Evolutionary conservation across 2,329 filamentous ascomycete species (phyloP).

Genomic region (Aspergillus pseudoviridinutans): DNA sequence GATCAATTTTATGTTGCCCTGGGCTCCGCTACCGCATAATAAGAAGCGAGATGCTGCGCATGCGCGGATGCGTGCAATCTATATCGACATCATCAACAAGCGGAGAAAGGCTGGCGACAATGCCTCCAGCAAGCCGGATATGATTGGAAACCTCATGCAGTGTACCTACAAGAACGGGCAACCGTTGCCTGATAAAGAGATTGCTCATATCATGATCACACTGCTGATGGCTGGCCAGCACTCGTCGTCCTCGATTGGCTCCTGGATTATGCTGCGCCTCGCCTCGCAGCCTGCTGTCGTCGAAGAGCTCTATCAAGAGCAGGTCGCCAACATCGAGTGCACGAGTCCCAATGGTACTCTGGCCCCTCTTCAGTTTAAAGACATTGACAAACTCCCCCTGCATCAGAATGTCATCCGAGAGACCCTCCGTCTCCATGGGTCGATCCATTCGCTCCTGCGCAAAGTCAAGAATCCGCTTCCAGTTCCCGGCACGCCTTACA

Average conservation of each 20-base stretch:
- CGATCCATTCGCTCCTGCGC: conserved; percentile 70
- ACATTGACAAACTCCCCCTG: conserved; percentile 58
- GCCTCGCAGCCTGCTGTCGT: conserved; percentile 66
- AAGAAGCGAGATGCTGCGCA: conserved; percentile 67
- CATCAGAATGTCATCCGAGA: conserved; percentile 65
- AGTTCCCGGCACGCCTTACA: conserved; percentile 55
- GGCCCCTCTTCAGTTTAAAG: conserved; percentile 55
- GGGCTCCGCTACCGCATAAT: conserved; percentile 74
- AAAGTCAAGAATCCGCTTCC: conserved; percentile 65
- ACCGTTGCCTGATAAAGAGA: conserved; percentile 66
- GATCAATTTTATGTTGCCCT: conserved; percentile 78
- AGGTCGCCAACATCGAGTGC: conserved; percentile 50
- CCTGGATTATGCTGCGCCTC: conserved; percentile 72
- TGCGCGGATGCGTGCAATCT: conserved; percentile 65
- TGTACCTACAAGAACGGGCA: conserved; percentile 72
- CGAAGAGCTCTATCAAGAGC: conserved; percentile 68
- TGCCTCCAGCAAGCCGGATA: conserved; percentile 49
- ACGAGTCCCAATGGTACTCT: conserved; percentile 38
- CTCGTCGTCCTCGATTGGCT: conserved; percentile 69
- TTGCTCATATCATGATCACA: conserved; percentile 83
- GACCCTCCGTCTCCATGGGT: conserved; percentile 66
- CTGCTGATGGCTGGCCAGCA: conserved; percentile 82
- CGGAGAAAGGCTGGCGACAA: conserved; percentile 49
- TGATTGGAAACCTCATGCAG: conserved; percentile 76
- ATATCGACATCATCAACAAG: conserved; percentile 65